Percentiles rank a stretch among this genome's conserved stretches.
phyloP scores from a whole-genome alignment of 1,284 basidiomycete species.

The Cystobasidiaceae sp. region DNA sequence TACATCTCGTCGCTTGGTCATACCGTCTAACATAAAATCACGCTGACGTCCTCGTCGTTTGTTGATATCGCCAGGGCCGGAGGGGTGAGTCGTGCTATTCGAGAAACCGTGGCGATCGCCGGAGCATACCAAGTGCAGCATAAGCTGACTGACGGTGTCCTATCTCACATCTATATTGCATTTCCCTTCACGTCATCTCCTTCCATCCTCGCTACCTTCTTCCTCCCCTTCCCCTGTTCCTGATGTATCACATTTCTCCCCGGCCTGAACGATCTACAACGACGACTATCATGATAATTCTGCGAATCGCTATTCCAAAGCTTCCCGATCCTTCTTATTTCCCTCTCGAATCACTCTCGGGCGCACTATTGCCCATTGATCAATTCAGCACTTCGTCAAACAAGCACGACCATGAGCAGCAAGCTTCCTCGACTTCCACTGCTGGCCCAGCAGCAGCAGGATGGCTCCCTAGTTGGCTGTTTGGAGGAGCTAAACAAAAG shows the following conservation, averaged over 20 bases:
- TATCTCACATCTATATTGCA: background rate
- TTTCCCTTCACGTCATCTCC: too few species aligned
- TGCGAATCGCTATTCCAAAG: too few species aligned
- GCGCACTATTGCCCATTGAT: conserved; percentile 50
- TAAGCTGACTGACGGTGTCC: background rate
- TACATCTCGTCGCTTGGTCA: background rate
- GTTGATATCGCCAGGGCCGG: conserved; percentile 8
- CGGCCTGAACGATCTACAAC: too few species aligned
- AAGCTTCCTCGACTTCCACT: conserved; percentile 40
- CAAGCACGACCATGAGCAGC: conserved; percentile 2
- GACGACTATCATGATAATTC: too few species aligned
- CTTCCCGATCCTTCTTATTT: conserved; percentile 49
- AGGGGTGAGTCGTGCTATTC: conserved; percentile 27
- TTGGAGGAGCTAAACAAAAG: conserved; percentile 52
- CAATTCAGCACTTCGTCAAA: conserved; percentile 48
- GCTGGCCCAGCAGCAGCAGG: conserved; percentile 7
- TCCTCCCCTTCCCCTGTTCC: too few species aligned
- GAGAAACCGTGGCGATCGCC: conserved; percentile 12
- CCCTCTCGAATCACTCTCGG: conserved; percentile 56
- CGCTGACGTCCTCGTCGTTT: background rate
- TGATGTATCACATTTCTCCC: too few species aligned
- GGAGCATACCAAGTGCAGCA: too few species aligned
- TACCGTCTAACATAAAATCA: background rate
- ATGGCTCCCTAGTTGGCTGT: conserved; percentile 66
- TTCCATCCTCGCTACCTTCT: too few species aligned